These are phyloP conservation scores for Phytophthora ohioensis DNA, from an alignment of 352 stramenopile species.

Conservation along the genomic window DNA sequence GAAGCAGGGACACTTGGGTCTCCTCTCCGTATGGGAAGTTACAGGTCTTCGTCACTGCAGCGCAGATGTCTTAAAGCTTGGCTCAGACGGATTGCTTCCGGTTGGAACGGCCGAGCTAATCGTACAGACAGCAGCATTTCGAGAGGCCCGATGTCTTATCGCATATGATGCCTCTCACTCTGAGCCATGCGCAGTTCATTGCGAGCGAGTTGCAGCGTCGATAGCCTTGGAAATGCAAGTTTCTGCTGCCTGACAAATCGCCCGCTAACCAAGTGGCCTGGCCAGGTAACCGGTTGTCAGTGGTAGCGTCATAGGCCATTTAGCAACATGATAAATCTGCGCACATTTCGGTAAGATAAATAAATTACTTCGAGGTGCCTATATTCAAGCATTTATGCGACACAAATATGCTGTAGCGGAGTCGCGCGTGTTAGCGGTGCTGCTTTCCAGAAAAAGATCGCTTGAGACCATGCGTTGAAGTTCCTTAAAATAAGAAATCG, in stretches of 20 bases:
- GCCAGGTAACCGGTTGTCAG: not conserved
- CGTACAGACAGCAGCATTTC: constrained; percentile 21
- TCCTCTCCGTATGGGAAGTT: not conserved
- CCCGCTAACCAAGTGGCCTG: constrained; percentile 6
- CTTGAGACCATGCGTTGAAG: constrained; percentile 45
- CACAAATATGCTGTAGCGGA: constrained; percentile 14
- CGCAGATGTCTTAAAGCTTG: constrained; percentile 30
- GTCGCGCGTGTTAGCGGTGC: constrained; percentile 20
- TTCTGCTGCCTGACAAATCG: constrained; percentile 9
- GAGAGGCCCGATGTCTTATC: constrained; percentile 23
- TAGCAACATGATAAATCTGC: constrained; percentile 1
- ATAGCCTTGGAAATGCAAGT: constrained; percentile 22
- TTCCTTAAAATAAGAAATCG: constrained; percentile 1
- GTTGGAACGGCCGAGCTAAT: constrained; percentile 24
- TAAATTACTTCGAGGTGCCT: constrained; percentile 38
- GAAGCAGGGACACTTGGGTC: not conserved
- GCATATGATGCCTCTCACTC: constrained; percentile 20
- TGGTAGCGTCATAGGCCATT: not conserved
- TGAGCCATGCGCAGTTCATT: constrained; percentile 19
- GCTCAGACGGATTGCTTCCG: constrained; percentile 22
- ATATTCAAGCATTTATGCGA: constrained; percentile 22
- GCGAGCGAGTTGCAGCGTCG: constrained; percentile 14
- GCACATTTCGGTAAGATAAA: constrained; percentile 14
- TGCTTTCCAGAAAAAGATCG: constrained; percentile 32
- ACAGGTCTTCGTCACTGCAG: constrained; percentile 3